phyloP scores from a whole-genome alignment of 306 rosid species.

The Alnus glutinosa region DNA sequence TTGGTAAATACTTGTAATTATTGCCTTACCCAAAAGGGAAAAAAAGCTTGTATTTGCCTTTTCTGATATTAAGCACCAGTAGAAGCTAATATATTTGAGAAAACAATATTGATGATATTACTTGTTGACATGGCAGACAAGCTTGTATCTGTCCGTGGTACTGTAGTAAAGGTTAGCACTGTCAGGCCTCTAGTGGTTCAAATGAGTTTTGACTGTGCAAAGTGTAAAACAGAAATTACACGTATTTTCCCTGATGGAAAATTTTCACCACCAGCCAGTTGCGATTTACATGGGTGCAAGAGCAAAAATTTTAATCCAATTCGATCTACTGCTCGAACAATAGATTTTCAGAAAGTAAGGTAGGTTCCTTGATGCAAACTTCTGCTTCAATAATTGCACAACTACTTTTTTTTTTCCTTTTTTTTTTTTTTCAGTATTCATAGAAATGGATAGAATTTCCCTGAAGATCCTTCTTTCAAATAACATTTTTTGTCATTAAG shows the following conservation, averaged over 20 bases:
- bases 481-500: not conserved
- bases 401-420: not conserved
- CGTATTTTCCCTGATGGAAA: slow-evolving; percentile 86
- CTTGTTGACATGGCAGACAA: slow-evolving; percentile 56
- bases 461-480: slow-evolving; percentile 11
- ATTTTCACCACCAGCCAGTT: slow-evolving; percentile 73
- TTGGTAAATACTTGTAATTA: slow-evolving; percentile 48
- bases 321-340: slow-evolving; percentile 71
- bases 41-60: not conserved
- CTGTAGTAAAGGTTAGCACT: slow-evolving; percentile 84
- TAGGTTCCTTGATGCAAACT: slow-evolving; percentile 27
- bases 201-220: slow-evolving; percentile 77
- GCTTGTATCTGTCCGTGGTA: slow-evolving; percentile 92
- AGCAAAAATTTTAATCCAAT: slow-evolving; percentile 70
- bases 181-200: slow-evolving; percentile 74
- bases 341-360: slow-evolving; percentile 96
- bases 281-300: slow-evolving; percentile 85
- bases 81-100: slow-evolving; percentile 9
- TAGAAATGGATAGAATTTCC: not conserved
- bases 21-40: not conserved
- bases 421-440: not conserved
- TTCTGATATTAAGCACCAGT: not conserved
- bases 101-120: slow-evolving; percentile 18
- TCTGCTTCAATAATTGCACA: slow-evolving; percentile 11
- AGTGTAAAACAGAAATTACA: slow-evolving; percentile 65